Base-by-base conservation (phyloP, 495 filamentous ascomycete species). In the Clohesyomyces aquaticus region DNA sequence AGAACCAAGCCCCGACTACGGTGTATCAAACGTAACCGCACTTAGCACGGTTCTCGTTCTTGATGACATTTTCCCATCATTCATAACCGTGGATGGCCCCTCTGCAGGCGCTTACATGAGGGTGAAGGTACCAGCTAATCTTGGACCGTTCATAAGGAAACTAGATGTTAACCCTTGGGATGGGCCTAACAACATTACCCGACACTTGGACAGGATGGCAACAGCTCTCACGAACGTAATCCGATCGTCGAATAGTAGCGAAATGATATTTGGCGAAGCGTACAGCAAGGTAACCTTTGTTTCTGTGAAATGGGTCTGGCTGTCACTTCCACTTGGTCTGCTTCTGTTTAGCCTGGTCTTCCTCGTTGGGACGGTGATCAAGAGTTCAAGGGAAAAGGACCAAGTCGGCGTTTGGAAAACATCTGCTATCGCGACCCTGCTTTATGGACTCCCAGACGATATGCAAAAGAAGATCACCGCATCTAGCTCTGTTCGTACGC, bases 381-480 rank as follows among this genome's bases (percentile, higher is more conserved):
- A 53, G 48, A 59, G 52, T 23, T 59, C 52, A 0, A 35, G 18
- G 9, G 67, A 70, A 25, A n/a, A 51, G 23, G 55, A 57, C 23
- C 65, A 60, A 1, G 56, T 70, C 3, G 67, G 67, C 0, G 53
- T 70, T 11, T 63, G 63, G 59, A 70, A 70, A 48, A 70, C 63
- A n/a, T 70, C 67, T 1, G 63, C 67, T 18, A 27, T 70, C 11
- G 67, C 67, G 14, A 56, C 59, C 3, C 64, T 70, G 18, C 23
- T 67, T 2, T 57, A 70, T 27, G 67, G 67, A 23, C 54, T 70
- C 2, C 57, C 53, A 1, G 63, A 63, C 23, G 47, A 70, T 4
- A 61, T 67, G 57, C 67, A 64, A 42, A 43, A 57, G 26, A 59
- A 70, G 49, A 67, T 70, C 14, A 61, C 49, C 1, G 38, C 38